These are phyloP conservation scores for Penicillium ucsense DNA, from an alignment of 495 filamentous ascomycete genomes.

Conservation along the genomic window DNA sequence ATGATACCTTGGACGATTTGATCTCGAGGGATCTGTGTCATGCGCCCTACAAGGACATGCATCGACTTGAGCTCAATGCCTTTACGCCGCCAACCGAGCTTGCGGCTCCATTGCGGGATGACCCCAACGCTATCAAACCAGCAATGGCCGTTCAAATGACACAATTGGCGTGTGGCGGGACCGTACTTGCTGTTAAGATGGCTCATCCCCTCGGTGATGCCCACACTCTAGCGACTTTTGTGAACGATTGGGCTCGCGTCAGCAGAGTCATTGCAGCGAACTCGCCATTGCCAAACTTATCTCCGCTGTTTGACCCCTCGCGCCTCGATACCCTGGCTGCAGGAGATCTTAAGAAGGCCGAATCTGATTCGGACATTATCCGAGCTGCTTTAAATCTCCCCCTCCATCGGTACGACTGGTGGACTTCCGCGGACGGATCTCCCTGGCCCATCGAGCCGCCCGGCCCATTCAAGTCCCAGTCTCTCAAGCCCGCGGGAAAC, in stretches of 20 bases:
- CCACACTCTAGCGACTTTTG: slow-evolving; percentile 33
- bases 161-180: slow-evolving; percentile 29
- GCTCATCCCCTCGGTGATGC: slow-evolving; percentile 42
- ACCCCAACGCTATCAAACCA: slow-evolving; percentile 8
- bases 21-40: slow-evolving; percentile 3
- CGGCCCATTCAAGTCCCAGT: neutral
- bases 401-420: neutral
- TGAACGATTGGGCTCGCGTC: slow-evolving; percentile 32
- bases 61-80: slow-evolving; percentile 7
- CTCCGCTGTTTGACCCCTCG: slow-evolving; percentile 19
- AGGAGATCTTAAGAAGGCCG: slow-evolving; percentile 20
- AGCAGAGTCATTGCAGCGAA: slow-evolving; percentile 9
- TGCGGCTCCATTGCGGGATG: slow-evolving; percentile 1
- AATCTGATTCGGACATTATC: slow-evolving; percentile 10
- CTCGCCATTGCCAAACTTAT: neutral
- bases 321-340: slow-evolving; percentile 17
- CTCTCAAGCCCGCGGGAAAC: neutral
- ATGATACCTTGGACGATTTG: slow-evolving; percentile 16
- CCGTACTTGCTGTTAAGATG: slow-evolving; percentile 29
- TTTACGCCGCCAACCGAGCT: slow-evolving; percentile 5
- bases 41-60: slow-evolving; percentile 18
- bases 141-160: slow-evolving; percentile 30
- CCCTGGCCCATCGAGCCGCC: neutral
- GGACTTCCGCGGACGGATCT: neutral
- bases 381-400: neutral